Base-by-base conservation (phyloP, 257 asterid genomes). In the Nicotiana tomentosiformis region DNA sequence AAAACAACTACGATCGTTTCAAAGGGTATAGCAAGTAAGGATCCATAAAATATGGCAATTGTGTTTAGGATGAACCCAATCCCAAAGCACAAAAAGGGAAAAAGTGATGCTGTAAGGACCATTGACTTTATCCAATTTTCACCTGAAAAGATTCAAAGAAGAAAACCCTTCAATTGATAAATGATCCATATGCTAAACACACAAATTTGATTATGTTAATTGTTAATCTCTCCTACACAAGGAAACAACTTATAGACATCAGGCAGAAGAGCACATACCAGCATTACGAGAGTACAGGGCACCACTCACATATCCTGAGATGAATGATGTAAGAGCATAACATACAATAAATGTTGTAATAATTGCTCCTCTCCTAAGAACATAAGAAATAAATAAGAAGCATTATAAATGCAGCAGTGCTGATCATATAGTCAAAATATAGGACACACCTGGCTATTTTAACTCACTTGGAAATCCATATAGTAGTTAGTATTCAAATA, bases 21-120 rank as follows among this genome's bases (percentile, higher is more conserved):
- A 11, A 93, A 88, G 65, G 97, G 98, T 82, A 93, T 90, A 83
- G 94, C 97, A 74, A 95, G 92, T 26, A 93, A 88, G 43, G 97
- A 93, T 62, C 97, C 95, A 81, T 93, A 94, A 80, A 84, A 87
- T 83, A 92, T 93, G 79, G 97, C 98, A 70, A 94, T 86, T 55
- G 93, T 91, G 88, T 94, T 93, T 37, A 94, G 66, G 84, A 90
- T 30, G 78, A 90, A 86, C 70, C 96, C 96, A 78, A 93, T 88
- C 37, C 92, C 93, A 66, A 94, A 92, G 90, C 97, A 93, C 87
- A 88, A 65, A 88, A 89, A 90, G 49, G 98, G 98, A 76, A 94
- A 93, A 58, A 93, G 93, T 62, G 97, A 92, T 84, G 95, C 97
- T 3, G 97, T 93, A 78, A 93, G 95, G 85, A 93, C 91, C 97